These are phyloP conservation scores for Pseudocercospora pini-densiflorae DNA, from an alignment of 2,329 filamentous ascomycete species.

Conservation along the genomic window DNA sequence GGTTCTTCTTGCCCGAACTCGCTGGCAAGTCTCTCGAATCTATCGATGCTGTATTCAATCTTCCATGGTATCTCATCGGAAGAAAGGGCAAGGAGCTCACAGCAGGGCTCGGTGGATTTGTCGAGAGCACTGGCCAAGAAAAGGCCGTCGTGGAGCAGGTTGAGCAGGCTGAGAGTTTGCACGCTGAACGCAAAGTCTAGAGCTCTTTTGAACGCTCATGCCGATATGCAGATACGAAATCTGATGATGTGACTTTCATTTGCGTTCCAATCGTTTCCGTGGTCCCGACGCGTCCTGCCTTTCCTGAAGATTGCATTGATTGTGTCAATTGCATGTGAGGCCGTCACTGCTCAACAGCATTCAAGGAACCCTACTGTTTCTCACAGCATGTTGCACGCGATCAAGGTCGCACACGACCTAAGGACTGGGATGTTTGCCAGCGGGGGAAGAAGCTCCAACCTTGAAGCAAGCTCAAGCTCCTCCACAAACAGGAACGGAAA, in stretches of 20 bases:
- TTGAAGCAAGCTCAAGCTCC: not conserved
- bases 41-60: constrained; percentile 57
- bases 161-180: constrained; percentile 30
- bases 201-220: not conserved
- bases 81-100: constrained; percentile 40
- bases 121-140: constrained; percentile 31
- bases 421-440: not conserved
- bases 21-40: constrained; percentile 60
- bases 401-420: no score
- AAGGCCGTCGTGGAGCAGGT: constrained; percentile 29
- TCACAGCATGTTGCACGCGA: not conserved
- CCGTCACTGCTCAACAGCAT: not conserved
- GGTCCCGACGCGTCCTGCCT: not conserved
- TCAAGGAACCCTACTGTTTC: not conserved
- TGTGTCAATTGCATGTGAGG: not conserved
- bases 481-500: no score
- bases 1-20: constrained; percentile 61
- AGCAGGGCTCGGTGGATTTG: constrained; percentile 28
- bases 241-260: not conserved
- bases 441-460: not conserved
- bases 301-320: not conserved
- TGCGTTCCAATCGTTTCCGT: not conserved
- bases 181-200: constrained; percentile 22
- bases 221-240: not conserved
- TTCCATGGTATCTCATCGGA: constrained; percentile 80